Evolutionary conservation across 805 yeast genomes (phyloP), one percentile per base, ranked within the genome.

Genomic region (Ogataea salicorniae): DNA sequence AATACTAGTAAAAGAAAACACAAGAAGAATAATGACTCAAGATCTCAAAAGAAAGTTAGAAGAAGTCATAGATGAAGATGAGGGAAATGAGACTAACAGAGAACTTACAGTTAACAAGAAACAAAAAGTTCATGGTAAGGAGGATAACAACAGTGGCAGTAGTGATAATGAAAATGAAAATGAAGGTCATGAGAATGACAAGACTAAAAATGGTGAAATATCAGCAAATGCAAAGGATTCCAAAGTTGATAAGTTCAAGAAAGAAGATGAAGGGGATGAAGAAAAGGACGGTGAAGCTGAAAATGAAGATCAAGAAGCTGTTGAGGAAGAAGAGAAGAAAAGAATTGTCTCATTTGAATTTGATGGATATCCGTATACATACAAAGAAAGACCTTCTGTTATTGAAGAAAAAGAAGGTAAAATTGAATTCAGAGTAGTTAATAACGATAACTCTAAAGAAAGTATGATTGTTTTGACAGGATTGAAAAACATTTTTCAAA

Each of bases 361-460:
- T 62, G 95, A 88, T 61, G 97, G 96, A 1, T 79, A 79, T 15
- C 73, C 76, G 48, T 89, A 91, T 64, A 80, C 87, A 20, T 94
- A 86, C 68, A 87, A 86, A 57, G 98, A 92, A 63, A 75, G 97
- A 49, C 94, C 98, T 0, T 89, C 97, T 5, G 98, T 90, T 4
- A 75, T 91, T 11, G 99, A 92, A 63, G 99, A 94, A 61, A 79
- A 85, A 48, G 96, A 89, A 52, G 96, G 96, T 0, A 83, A 85
- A 56, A 94, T 94, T 50, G 97, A 92, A 65, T 92, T 94, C 61
- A 75, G 98, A 47, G 99, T 94, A 33, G 99, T 94, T 26, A 94
- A 94, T 67, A 92, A 94, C 69, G 98, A 94, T 64, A 88, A 90
- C 61, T 75, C 90, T 2, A 76, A 77, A 51, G 99, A 94, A 59